Evolutionary conservation across 257 asterid species (phyloP).

Genomic region (Linderniella brevidens): DNA sequence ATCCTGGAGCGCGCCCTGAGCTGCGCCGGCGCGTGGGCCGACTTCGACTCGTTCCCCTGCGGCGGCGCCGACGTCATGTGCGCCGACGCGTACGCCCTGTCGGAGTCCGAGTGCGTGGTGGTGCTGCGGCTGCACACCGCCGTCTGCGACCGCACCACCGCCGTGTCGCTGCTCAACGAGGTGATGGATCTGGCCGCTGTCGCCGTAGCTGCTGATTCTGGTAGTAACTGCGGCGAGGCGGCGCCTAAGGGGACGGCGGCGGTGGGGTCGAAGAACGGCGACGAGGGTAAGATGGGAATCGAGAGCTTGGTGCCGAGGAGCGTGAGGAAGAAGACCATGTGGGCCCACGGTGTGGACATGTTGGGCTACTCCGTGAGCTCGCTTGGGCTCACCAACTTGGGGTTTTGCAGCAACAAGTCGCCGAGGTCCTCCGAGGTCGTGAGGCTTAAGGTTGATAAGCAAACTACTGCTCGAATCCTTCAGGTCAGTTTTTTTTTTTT

Average conservation of each 20-base stretch:
- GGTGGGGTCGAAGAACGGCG: background rate
- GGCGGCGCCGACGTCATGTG: background rate
- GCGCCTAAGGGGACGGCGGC: background rate
- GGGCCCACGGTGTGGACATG: background rate
- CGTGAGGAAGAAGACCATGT: background rate
- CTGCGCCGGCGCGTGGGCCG: background rate
- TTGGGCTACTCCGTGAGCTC: background rate
- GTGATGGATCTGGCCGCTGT: background rate
- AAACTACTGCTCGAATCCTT: background rate
- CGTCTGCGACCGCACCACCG: background rate
- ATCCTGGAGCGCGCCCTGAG: too few relatives aligned
- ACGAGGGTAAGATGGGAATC: background rate
- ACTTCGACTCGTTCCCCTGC: background rate
- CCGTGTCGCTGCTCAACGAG: background rate
- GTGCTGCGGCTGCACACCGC: background rate
- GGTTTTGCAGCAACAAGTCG: background rate
- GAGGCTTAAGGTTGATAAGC: background rate
- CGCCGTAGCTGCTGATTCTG: too few relatives aligned
- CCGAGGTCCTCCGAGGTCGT: background rate
- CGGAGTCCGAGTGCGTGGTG: background rate
- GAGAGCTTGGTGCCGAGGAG: background rate
- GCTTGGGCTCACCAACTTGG: background rate
- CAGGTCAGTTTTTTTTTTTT: background rate
- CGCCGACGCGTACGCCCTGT: background rate
- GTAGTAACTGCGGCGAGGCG: too few relatives aligned